These are phyloP conservation scores for Ophiocordyceps camponoti-saundersi DNA, from an alignment of 2,329 filamentous ascomycete species.

Conservation along the genomic window DNA sequence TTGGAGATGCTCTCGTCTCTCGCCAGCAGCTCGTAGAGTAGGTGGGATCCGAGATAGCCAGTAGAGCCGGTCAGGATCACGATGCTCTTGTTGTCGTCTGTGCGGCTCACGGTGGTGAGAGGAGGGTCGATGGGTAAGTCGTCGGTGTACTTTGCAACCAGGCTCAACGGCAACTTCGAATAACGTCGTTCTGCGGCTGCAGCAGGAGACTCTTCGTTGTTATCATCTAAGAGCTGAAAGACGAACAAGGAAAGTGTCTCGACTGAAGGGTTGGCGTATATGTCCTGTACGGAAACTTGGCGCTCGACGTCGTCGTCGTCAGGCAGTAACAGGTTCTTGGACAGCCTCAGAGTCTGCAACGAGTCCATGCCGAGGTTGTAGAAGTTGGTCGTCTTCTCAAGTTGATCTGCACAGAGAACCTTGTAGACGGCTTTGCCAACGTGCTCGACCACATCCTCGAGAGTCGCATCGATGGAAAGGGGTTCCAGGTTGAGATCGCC, in stretches of 20 bases:
- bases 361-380: conserved; percentile 3
- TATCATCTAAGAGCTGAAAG: not conserved
- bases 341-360: conserved; percentile 1
- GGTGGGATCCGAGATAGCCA: conserved; percentile 3
- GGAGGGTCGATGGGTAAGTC: not conserved
- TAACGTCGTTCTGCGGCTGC: no score
- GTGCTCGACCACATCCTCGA: not conserved
- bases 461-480: not conserved
- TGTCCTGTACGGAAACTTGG: not conserved
- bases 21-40: conserved; percentile 1
- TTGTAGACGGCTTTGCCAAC: no score
- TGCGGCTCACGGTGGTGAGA: not conserved
- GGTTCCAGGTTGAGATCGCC: no score
- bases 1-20: not conserved
- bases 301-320: not conserved
- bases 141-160: not conserved
- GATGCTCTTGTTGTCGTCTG: not conserved
- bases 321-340: not conserved
- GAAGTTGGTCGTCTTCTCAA: conserved; percentile 1
- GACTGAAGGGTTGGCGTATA: not conserved
- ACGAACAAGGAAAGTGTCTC: not conserved
- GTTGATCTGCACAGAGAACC: no score
- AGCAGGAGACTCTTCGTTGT: not conserved
- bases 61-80: conserved; percentile 4
- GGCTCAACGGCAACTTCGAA: no score